Conservation (phyloP, 257 asterid species). For the Vinca minor region DNA sequence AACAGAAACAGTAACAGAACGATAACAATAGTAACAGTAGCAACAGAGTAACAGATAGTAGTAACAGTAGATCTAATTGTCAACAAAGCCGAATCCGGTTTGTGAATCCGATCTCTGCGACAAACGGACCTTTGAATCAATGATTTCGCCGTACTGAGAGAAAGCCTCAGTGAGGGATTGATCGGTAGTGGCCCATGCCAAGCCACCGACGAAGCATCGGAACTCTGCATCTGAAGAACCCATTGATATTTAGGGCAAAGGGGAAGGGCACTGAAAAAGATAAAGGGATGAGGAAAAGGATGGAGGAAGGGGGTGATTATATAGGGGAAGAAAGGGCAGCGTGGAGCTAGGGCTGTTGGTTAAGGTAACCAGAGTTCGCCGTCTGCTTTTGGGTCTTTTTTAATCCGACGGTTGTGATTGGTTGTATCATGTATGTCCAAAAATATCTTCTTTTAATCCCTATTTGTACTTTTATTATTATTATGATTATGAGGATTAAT, state of each 20-base stretch:
- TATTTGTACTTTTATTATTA: no score
- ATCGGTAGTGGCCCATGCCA: conserved; percentile 87
- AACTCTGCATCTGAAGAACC: conserved; percentile 55
- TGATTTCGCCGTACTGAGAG: conserved; percentile 54
- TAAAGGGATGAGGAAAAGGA: background rate
- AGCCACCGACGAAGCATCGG: conserved; percentile 91
- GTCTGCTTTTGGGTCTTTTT: background rate
- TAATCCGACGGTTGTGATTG: background rate
- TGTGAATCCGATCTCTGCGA: conserved; percentile 59
- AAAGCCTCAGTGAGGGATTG: conserved; percentile 57
- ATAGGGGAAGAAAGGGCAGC: conserved; percentile 9
- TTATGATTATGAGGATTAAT: no score
- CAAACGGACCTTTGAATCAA: conserved; percentile 88
- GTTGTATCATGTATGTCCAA: no score
- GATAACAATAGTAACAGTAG: no score
- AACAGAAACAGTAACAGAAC: conserved; percentile 26
- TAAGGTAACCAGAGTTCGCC: background rate
- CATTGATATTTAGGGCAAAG: conserved; percentile 16
- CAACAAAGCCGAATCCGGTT: conserved; percentile 49
- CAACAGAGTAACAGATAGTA: conserved; percentile 41
- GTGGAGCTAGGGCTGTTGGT: conserved; percentile 4
- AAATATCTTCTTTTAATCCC: no score
- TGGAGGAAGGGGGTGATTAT: background rate
- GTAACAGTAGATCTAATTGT: conserved; percentile 28
- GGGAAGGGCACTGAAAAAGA: no score